phyloP scores from a whole-genome alignment of 2,329 filamentous ascomycete species.

The Coniochaeta sp. region DNA sequence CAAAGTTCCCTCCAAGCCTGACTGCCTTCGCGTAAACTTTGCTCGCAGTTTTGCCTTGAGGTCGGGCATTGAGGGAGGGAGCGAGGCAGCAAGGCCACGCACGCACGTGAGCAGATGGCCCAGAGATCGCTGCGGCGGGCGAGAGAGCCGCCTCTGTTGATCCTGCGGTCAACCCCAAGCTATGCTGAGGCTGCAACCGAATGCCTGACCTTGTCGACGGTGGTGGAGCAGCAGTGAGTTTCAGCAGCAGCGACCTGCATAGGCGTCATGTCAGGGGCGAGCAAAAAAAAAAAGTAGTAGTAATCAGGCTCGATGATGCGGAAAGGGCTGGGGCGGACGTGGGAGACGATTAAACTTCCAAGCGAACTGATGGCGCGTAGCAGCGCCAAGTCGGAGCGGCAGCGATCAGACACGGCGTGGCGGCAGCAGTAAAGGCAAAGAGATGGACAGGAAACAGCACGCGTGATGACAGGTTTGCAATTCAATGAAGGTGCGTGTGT shows the following conservation, averaged over 20 bases:
- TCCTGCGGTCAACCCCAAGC: too few species aligned
- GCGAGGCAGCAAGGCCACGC: not conserved
- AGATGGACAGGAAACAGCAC: not conserved
- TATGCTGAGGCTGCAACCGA: not conserved
- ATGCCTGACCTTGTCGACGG: too few species aligned
- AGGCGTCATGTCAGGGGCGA: not conserved
- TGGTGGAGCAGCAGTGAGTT: not conserved
- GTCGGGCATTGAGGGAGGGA: constrained; percentile 29
- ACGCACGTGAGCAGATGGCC: not conserved
- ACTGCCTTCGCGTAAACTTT: constrained; percentile 35
- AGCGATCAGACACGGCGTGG: too few species aligned
- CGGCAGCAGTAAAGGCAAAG: too few species aligned
- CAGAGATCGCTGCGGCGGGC: too few species aligned
- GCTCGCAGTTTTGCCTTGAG: constrained; percentile 38
- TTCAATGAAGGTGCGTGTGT: too few species aligned
- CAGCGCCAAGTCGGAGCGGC: too few species aligned
- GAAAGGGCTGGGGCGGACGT: not conserved
- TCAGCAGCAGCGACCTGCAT: not conserved
- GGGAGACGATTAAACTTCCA: not conserved
- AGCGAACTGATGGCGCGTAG: not conserved
- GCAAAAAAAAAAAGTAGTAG: not conserved
- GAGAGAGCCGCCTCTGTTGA: too few species aligned
- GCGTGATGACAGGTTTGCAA: not conserved
- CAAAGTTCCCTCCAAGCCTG: constrained; percentile 19
- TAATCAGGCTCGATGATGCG: not conserved